Evolutionary conservation across 2,329 filamentous ascomycete species (phyloP), one percentile per base, ranked within the genome.

Genomic region (Colletotrichum gigasporum): DNA sequence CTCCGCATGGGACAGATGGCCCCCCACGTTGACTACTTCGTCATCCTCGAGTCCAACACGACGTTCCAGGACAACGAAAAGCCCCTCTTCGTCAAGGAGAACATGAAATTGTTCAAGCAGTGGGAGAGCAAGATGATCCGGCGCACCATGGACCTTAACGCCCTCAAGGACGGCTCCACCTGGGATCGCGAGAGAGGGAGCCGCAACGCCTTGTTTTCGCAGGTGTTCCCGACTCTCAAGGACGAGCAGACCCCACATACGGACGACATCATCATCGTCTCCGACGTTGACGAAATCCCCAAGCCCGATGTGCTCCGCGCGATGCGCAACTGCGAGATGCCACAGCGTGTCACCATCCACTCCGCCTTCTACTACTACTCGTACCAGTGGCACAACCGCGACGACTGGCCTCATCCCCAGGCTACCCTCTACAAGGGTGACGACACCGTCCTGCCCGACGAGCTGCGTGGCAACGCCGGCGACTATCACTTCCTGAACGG

Each of bases 81-180:
- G 75, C 81, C 84, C 2, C 77, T 90, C 11, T 72, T 79, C 34
- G 79, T 89, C 61, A 76, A 78, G 62, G 79, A 85, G 11, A 85
- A 85, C 73, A 83, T 85, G 79, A 73, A 78, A 22, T 75, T 75
- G 6, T 88, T 90, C 69, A 69, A 74, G 11, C 72, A 78, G 11
- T 91, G 85, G 70, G 80, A 84, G 67, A 74, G 82, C 68, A 87
- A 90, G 77, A 88, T 90, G 69, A 85, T 90, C 63, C 85, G 88
- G 69, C 85, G 4, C 67, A 67, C 45, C 73, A 78, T 35, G 64
- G 52, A 68, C 24, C 47, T 67, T 30, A 35, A 56, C 16, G 48
- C 54, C 6, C 35, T 63, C 5, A 61, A 63, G 30, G 37, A 60
- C 16, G 35, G 30, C 5, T 69, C 71, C 3, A 72, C 80, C 7